Percentiles rank a stretch among this genome's conserved stretches.
Evolutionary conservation across 2,329 filamentous ascomycete genomes (phyloP).

Genomic region (Metarhizium humberi): DNA sequence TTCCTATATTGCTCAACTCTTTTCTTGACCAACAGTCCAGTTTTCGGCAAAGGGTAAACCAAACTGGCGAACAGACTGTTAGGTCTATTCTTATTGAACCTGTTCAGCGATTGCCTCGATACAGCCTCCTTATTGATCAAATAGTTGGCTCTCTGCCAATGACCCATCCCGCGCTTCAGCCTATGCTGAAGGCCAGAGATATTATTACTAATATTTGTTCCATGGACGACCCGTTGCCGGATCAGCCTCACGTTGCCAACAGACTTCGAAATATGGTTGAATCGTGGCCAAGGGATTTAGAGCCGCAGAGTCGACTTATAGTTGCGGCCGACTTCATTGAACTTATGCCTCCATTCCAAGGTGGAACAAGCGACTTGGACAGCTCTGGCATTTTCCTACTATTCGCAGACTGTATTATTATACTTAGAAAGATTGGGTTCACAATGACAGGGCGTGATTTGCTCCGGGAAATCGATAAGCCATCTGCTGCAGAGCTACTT

Average conservation of each 20-base stretch:
- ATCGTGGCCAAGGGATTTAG: constrained; percentile 64
- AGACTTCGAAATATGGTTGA: constrained; percentile 69
- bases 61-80: constrained; percentile 81
- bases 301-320: constrained; percentile 69
- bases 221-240: constrained; percentile 62
- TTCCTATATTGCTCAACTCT: constrained; percentile 69
- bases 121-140: constrained; percentile 93
- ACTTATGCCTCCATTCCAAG: constrained; percentile 60
- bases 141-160: constrained; percentile 81
- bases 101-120: constrained; percentile 86
- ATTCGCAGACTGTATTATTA: constrained; percentile 72
- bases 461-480: constrained; percentile 77
- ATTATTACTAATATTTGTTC: constrained; percentile 96
- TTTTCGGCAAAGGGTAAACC: constrained; percentile 69
- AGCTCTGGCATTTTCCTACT: constrained; percentile 66
- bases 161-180: constrained; percentile 73
- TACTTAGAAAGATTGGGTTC: constrained; percentile 61
- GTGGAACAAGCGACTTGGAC: constrained; percentile 29
- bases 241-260: constrained; percentile 65
- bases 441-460: constrained; percentile 66
- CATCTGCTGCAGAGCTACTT: constrained; percentile 53
- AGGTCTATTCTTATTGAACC: constrained; percentile 93
- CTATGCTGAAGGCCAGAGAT: constrained; percentile 80
- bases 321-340: constrained; percentile 74
- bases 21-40: constrained; percentile 76